phyloP scores from a whole-genome alignment of 2,329 filamentous ascomycete species.

The Cryphonectria japonica region DNA sequence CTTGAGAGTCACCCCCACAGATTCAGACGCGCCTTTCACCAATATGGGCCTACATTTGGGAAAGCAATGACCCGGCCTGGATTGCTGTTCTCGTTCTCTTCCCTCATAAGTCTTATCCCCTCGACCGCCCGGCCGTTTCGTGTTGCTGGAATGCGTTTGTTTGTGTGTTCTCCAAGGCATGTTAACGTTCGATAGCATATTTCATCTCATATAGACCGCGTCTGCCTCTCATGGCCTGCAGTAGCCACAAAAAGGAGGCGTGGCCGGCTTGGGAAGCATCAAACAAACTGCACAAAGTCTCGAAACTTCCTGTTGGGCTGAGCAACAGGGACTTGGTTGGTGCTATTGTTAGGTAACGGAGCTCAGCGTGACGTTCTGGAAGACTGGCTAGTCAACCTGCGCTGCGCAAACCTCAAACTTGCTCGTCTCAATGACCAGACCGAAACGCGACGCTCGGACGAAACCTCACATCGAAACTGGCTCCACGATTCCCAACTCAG shows the following conservation, averaged over 20 bases:
- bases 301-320: conserved; percentile 1
- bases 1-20: neutral
- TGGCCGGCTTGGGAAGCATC: conserved; percentile 13
- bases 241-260: conserved; percentile 2
- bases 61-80: neutral
- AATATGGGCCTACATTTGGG: neutral
- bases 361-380: neutral
- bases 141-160: neutral
- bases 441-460: conserved; percentile 25
- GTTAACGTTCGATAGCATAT: neutral
- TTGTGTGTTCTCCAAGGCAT: neutral
- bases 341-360: conserved; percentile 2
- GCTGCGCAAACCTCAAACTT: conserved; percentile 26
- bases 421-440: conserved; percentile 23
- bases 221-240: conserved; percentile 1
- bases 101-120: no score
- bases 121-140: neutral
- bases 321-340: neutral
- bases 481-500: conserved; percentile 4
- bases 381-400: neutral
- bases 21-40: neutral
- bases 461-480: conserved; percentile 26
- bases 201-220: conserved; percentile 3
- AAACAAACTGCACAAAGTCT: conserved; percentile 9
- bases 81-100: neutral